A percentile compares a stretch with the other conserved stretches of the same genome.
Evolutionary conservation across 768 basidiomycete species (phyloP).

Genomic region (Mycena filopes): DNA sequence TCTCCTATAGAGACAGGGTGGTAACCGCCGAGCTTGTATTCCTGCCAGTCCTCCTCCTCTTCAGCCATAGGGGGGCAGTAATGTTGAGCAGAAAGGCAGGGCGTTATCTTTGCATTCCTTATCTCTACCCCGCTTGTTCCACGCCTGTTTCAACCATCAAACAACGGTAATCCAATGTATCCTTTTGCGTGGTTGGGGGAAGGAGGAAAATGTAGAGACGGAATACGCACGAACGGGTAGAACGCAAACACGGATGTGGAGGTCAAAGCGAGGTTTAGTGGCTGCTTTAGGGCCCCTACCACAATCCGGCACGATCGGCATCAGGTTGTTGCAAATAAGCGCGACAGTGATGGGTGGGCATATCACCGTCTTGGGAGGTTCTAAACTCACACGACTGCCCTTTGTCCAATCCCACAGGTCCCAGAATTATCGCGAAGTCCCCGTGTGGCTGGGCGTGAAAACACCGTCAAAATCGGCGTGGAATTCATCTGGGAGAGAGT

Average conservation of each 20-base stretch:
- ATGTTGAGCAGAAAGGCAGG: not conserved
- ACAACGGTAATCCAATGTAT: not conserved
- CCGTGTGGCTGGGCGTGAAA: not conserved
- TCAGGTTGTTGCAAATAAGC: not conserved
- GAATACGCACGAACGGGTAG: not conserved
- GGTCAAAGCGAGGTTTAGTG: constrained; percentile 23
- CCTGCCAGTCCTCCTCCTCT: constrained; percentile 35
- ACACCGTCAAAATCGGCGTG: too few species aligned
- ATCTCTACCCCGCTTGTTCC: constrained; percentile 21
- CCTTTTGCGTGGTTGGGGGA: not conserved
- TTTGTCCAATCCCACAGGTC: not conserved
- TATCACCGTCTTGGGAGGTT: not conserved
- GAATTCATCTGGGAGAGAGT: too few species aligned
- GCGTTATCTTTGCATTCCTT: constrained; percentile 30
- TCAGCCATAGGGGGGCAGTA: constrained; percentile 27
- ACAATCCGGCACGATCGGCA: constrained; percentile 12
- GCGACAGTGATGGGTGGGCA: not conserved
- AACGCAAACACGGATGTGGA: not conserved
- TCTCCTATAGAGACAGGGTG: constrained; percentile 49
- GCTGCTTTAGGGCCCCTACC: not conserved
- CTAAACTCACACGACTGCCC: not conserved
- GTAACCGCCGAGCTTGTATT: constrained; percentile 37
- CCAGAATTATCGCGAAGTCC: not conserved
- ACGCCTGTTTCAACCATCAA: constrained; percentile 24
- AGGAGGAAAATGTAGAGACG: not conserved